Evolutionary conservation across 1,284 basidiomycete genomes (phyloP), one percentile per base, ranked within the genome.

Genomic region (Irpex sp.): DNA sequence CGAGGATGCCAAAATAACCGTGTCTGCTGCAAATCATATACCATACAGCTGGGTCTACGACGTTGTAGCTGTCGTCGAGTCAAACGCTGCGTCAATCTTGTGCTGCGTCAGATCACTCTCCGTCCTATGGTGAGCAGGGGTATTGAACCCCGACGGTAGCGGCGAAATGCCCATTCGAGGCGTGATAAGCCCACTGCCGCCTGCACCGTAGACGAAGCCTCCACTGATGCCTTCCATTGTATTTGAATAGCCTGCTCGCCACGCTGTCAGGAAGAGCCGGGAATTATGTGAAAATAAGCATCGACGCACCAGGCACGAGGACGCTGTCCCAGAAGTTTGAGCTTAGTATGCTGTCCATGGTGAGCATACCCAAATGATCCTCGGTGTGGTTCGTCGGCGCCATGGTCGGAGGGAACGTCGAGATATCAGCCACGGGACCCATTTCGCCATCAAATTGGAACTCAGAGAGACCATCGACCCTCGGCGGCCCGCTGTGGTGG

Each of bases 241-340:
- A 66, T 89, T 89, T 57, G 85, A 84, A 69, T 91, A 93, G 0
- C 91, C 91, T 93, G 67, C 26, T 15, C 61, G 31, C n/a, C 21
- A 21, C 21, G 61, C n/a, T 56, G 49, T 60, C 47, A 62, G 40
- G 17, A 11, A 15, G 8, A 48, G 8, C 26, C 31, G 26, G 8
- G 36, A n/a, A 58, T 64, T 15, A 57, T 37, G 13, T 38, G 21
- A 49, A 66, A 62, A 49, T 52, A 48, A 19, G 4, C 37, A 58
- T 40, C 38, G 49, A 78, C 87, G 65, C 69, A 91, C 91, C 92
- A 69, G 91, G 92, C 54, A 93, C 87, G 37, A 93, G 82, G 66
- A 93, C 86, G 70, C 82, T 92, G 73, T 93, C 92, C 92, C 91
- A 94, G 73, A 94, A 94, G 49, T 85, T 85, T 63, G 81, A 85